These are phyloP conservation scores for Hypoxylon sp. DNA, from an alignment of 2,329 filamentous ascomycete species.

Conservation along the genomic window DNA sequence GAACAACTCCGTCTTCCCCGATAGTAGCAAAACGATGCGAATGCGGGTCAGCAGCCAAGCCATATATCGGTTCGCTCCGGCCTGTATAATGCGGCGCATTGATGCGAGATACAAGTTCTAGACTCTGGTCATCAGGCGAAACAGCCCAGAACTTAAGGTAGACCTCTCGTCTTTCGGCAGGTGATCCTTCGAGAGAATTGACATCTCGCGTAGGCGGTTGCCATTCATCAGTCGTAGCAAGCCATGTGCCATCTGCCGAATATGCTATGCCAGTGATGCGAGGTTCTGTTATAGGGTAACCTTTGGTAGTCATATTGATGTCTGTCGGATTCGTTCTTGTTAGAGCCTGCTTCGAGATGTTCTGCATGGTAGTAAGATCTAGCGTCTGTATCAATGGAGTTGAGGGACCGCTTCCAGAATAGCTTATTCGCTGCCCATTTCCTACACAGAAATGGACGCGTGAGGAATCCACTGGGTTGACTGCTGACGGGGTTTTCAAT, in stretches of 20 bases:
- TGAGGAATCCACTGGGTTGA: conserved; percentile 74
- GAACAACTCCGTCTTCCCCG: conserved; percentile 82
- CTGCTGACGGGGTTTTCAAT: conserved; percentile 69
- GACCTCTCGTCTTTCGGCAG: conserved; percentile 74
- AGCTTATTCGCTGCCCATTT: conserved; percentile 69
- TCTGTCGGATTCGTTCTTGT: conserved; percentile 90
- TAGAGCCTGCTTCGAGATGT: conserved; percentile 88
- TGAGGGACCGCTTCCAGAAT: conserved; percentile 65
- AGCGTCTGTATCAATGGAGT: conserved; percentile 83
- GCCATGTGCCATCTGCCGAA: conserved; percentile 86
- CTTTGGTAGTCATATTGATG: conserved; percentile 80
- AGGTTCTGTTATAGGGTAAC: conserved; percentile 81
- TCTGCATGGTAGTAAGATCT: conserved; percentile 83
- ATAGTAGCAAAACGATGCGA: conserved; percentile 84
- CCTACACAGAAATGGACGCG: conserved; percentile 78
- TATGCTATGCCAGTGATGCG: conserved; percentile 81
- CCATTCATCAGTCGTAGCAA: conserved; percentile 95
- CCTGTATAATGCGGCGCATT: conserved; percentile 82
- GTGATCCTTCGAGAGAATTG: conserved; percentile 66
- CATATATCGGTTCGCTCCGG: conserved; percentile 74
- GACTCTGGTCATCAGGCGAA: conserved; percentile 67
- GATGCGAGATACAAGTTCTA: conserved; percentile 85
- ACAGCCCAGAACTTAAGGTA: conserved; percentile 93
- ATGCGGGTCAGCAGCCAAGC: conserved; percentile 78
- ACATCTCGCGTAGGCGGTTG: conserved; percentile 79